Base-by-base conservation (phyloP, 176 grass and related monocot species). In the Chloris gayana region DNA sequence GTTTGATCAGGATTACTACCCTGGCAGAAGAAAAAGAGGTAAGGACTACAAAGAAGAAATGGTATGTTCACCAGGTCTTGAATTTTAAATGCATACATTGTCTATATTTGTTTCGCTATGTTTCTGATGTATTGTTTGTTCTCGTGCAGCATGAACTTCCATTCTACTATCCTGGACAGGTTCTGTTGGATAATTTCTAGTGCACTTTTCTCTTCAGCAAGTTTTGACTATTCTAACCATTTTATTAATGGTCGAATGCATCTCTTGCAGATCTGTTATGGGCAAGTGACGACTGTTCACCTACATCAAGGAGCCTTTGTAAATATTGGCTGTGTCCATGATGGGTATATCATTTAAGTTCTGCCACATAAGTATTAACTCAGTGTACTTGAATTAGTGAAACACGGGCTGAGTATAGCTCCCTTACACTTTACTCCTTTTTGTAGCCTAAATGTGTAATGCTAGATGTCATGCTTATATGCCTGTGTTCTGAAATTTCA, bases 131-230 rank as follows among this genome's bases (percentile, higher is more conserved):
- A 53, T 75, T 79, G 35, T 70, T 85, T 94, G 27, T 73, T 82
- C 79, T 66, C 22, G 6, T 98, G 90, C 88, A 98, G 95, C 90
- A 91, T 82, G 92, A 98, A 86, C 92, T 98, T 87, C 92, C 95
- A 84, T 98, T 98, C 87, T 89, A 94, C 83, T 98, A 98, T 83
- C 90, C 95, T 87, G 95, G 95, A 85, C 95, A 98, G 95, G 95
- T 98, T 85, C 47, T 57, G 73, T 73, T 80, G 29, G n/a, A 83
- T 51, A 15, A 56, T 57, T 83, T 64, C 73, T 24, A 67, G 44
- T 88, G 69, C 66, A 50, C 42, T 83, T 88, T 64, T 67, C 4
- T 70, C 54, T 51, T 72, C 26, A 70, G 42, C 13, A 33, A 44
- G 18, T 75, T 61, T 71, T 63, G 67, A 73, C 42, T 17, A 2